Base-by-base conservation (phyloP, 768 basidiomycete species). In the Russula earlei region DNA sequence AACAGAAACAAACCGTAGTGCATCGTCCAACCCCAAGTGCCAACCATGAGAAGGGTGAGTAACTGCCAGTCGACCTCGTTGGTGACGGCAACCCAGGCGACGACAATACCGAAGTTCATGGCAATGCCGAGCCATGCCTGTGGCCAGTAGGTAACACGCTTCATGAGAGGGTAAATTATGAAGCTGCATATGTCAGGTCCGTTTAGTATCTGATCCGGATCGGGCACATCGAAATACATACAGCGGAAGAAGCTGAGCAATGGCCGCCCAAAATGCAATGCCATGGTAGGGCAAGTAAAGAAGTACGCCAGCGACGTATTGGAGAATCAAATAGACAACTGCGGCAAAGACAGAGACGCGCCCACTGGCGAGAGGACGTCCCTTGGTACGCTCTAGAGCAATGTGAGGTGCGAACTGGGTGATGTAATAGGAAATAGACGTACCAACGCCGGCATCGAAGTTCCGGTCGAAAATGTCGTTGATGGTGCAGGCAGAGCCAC, bases 91-190 rank as follows among this genome's bases (percentile, higher is more conserved):
- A 76, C 67, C 77, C 77, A 81, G 1, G 77, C 68, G 4, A 77
- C 75, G 29, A 76, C 65, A 52, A 78, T 52, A 8, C 78, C 75
- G 34, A 78, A 77, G 60, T 78, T 80, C 76, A 80, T 80, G 19
- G 59, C 54, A 49, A 62, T 58, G 24, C 81, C 80, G 2, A 83
- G 73, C 78, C 79, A 81, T 0, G 79, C 79, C 61, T 83, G 81
- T 0, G 81, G 81, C 80, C 80, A 83, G 59, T 81, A 68, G 0
- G 81, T 83, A 38, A 75, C 66, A 6, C 80, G 72, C 60, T 83
- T 83, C 49, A 80, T 68, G 17, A 82, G 69, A 8, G 81, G 81
- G 64, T 78, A 80, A 48, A 77, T 65, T 34, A 60, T 56, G 51
- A 62, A 62, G 8, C 70, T 69, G 9, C 19, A 57, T 46, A 27